Evolutionary conservation across 768 basidiomycete species (phyloP), one percentile per base, ranked within the genome.

Genomic region (Pilatotrama ljubarskyi): DNA sequence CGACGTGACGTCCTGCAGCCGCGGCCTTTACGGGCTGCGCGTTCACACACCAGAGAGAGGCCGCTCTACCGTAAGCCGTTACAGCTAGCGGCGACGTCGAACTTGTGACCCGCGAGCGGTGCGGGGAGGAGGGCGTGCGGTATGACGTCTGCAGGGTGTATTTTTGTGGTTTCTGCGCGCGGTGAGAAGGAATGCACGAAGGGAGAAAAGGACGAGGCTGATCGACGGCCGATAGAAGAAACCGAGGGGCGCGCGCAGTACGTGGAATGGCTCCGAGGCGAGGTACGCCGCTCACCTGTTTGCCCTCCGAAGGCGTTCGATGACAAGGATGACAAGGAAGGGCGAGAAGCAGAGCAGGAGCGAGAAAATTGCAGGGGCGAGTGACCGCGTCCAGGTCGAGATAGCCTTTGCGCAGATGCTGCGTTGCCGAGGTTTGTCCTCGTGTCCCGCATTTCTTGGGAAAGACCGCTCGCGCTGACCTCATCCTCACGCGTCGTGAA

Each of bases 101-200:
- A 43, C 54, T 46, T 46, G 44, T 55, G 54, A 55, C 54, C 54
- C n/a, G n/a, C n/a, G n/a, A n/a, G n/a, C n/a, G n/a, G n/a, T n/a
- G n/a, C n/a, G n/a, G n/a, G n/a, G n/a, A n/a, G n/a, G n/a, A 10
- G 44, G 37, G 22, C 22, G 35, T 20, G 29, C 13, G 18, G 29
- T 7, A 57, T 57, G 55, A 50, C 55, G 55, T 57, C 29, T 49
- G 55, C 29, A 37, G 47, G 38, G 38, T 3, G 55, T 57, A 57
- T 49, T 57, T 57, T 41, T 38, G 47, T 18, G 38, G 38, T 32
- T 32, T 32, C 29, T 32, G 29, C 29, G 29, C 10, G 47, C 18
- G 47, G 47, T 57, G 55, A 41, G 55, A 56, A 56, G 35, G 55
- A 56, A 56, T 32, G 47, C 14, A 57, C 55, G 36, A 42, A 42